These are phyloP conservation scores for Amphichorda felina DNA, from an alignment of 2,329 filamentous ascomycete genomes.

Conservation along the genomic window DNA sequence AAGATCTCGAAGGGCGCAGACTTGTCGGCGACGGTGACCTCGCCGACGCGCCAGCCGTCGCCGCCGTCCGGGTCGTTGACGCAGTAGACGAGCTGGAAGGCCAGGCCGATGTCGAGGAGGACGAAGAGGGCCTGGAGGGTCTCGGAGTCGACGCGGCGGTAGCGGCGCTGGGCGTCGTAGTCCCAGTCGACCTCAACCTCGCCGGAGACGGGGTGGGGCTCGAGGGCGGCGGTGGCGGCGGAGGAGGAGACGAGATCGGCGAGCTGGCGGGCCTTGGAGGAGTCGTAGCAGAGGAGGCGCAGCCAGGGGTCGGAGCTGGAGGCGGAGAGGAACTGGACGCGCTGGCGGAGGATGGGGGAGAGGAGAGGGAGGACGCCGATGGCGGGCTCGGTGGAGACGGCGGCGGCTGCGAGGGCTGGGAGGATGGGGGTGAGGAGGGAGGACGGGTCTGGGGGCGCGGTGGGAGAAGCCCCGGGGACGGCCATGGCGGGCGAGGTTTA, in stretches of 20 bases:
- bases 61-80: constrained; percentile 49
- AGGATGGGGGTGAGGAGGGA: constrained; percentile 44
- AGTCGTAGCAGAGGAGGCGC: constrained; percentile 58
- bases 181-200: constrained; percentile 67
- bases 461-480: constrained; percentile 1
- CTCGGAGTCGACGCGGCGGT: constrained; percentile 60
- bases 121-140: constrained; percentile 59
- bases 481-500: no score
- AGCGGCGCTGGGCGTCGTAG: constrained; percentile 49
- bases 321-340: constrained; percentile 52
- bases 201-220: constrained; percentile 72
- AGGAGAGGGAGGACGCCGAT: constrained; percentile 45
- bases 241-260: constrained; percentile 50
- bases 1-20: constrained; percentile 42
- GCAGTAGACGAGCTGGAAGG: constrained; percentile 60
- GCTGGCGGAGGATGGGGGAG: constrained; percentile 53
- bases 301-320: constrained; percentile 58
- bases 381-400: constrained; percentile 45
- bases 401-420: constrained; percentile 45
- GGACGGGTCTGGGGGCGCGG: constrained; percentile 9
- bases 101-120: constrained; percentile 47
- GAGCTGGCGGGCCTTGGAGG: constrained; percentile 41
- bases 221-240: constrained; percentile 33
- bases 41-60: constrained; percentile 61
- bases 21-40: constrained; percentile 50